Base-by-base conservation (phyloP, 352 stramenopile species). In the Pythium rishiriense region DNA sequence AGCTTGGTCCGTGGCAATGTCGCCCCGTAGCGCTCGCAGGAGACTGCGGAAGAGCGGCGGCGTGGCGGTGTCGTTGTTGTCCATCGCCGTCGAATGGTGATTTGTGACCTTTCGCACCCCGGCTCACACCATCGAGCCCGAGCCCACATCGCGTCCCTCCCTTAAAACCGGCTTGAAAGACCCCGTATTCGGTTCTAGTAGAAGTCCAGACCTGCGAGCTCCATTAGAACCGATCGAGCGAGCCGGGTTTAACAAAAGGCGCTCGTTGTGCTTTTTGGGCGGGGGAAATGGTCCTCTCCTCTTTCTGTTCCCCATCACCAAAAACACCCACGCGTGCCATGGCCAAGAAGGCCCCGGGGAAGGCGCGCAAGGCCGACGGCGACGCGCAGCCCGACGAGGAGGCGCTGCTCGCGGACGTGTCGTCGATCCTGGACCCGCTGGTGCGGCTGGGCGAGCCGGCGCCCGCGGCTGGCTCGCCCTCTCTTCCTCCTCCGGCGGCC, bases 301-400 rank as follows among this genome's bases (percentile, higher is more conserved):
- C 37, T 43, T n/a, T 4, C 35, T 41, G 9, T 9, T 43, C 37
- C 37, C 37, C 37, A 43, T 2, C 10, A 43, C 26, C n/a, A n/a
- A n/a, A n/a, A n/a, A n/a, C n/a, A n/a, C n/a, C n/a, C n/a, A n/a
- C n/a, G n/a, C n/a, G n/a, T n/a, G n/a, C n/a, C 26, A 70, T 70
- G 63, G 63, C 55, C 21, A 70, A n/a, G n/a, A n/a, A 64, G 58
- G 53, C 57, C 31, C 41, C 55, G 22, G 50, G 50, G 60, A 67
- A 48, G 28, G 33, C 35, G 39, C 52, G 33, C 37, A 61, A 54
- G 57, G 48, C 63, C n/a, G 50, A 59, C 4, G 19, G 37, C 31
- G 51, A 67, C 52, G 50, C 43, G 15, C 43, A 56, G 24, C 39
- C 43, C 24, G 60, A 61, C 50, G 50, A 62, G n/a, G 43, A 62